A percentile compares a stretch with the other conserved stretches of the same genome.
Evolutionary conservation across 139 green algal genomes (phyloP).

Genomic region (Chlorella sp.): DNA sequence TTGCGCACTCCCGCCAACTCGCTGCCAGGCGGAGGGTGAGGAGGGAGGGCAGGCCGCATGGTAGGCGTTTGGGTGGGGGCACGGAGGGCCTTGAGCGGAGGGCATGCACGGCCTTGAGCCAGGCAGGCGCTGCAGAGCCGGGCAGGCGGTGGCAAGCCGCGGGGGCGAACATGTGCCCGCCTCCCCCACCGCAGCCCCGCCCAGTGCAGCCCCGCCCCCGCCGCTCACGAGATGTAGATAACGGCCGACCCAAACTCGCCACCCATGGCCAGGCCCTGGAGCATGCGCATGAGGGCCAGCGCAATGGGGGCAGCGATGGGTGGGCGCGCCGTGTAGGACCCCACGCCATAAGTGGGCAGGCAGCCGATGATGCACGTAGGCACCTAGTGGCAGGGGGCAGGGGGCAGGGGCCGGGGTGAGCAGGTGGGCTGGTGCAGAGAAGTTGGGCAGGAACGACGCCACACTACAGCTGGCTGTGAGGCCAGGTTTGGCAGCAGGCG

Average conservation of each 20-base stretch:
- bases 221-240: constrained; percentile 3
- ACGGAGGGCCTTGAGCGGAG: too few species aligned
- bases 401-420: too few species aligned
- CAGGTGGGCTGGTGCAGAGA: too few species aligned
- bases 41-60: not conserved
- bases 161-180: too few species aligned
- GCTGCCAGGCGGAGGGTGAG: not conserved
- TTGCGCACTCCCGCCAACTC: constrained; percentile 8
- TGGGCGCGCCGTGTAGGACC: constrained; percentile 9
- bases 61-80: too few species aligned
- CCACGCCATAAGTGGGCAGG: not conserved
- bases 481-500: too few species aligned
- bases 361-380: not conserved
- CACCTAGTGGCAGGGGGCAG: not conserved
- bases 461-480: too few species aligned
- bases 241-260: constrained; percentile 33
- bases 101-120: too few species aligned
- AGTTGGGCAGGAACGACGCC: too few species aligned
- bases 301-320: constrained; percentile 35
- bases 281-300: constrained; percentile 33
- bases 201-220: too few species aligned
- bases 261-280: constrained; percentile 44
- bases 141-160: too few species aligned
- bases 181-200: too few species aligned
- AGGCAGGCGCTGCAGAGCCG: not conserved